Percentiles rank a stretch among this genome's conserved stretches.
These are phyloP conservation scores for Plantago coronopus DNA, from an alignment of 305 asterid genomes.

Conservation along the genomic window DNA sequence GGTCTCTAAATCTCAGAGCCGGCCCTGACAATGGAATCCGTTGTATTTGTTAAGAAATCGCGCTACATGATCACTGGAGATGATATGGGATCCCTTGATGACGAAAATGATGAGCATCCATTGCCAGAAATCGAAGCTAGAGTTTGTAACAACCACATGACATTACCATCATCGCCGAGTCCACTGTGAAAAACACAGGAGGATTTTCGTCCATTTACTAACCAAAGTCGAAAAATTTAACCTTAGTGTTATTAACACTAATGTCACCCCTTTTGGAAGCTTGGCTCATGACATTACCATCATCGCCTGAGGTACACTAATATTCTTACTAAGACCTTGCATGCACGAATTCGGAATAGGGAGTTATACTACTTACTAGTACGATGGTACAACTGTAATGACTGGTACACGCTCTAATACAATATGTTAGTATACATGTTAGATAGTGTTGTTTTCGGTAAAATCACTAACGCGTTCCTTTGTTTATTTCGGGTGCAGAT, in stretches of 20 bases:
- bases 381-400: neutral
- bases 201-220: slow-evolving; percentile 9
- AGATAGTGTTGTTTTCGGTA: too few species aligned
- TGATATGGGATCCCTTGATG: neutral
- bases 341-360: too few species aligned
- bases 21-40: too few species aligned
- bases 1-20: too few species aligned
- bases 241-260: slow-evolving; percentile 7
- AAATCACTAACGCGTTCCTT: neutral
- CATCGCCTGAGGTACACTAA: slow-evolving; percentile 12
- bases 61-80: slow-evolving; percentile 7
- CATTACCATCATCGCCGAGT: neutral
- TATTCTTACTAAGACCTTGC: too few species aligned
- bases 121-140: slow-evolving; percentile 13
- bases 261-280: slow-evolving; percentile 15
- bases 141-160: slow-evolving; percentile 13
- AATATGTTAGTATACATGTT: neutral
- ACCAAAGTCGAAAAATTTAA: slow-evolving; percentile 7
- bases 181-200: slow-evolving; percentile 10
- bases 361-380: too few species aligned
- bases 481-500: slow-evolving; percentile 21
- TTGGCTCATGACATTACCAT: slow-evolving; percentile 14
- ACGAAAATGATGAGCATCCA: slow-evolving; percentile 9
- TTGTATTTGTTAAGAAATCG: slow-evolving; percentile 18
- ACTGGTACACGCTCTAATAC: neutral